A percentile compares a stretch with the other conserved stretches of the same genome.
These are phyloP conservation scores for Aspergillus pseudoviridinutans DNA, from an alignment of 2,329 filamentous ascomycete species.

Conservation along the genomic window DNA sequence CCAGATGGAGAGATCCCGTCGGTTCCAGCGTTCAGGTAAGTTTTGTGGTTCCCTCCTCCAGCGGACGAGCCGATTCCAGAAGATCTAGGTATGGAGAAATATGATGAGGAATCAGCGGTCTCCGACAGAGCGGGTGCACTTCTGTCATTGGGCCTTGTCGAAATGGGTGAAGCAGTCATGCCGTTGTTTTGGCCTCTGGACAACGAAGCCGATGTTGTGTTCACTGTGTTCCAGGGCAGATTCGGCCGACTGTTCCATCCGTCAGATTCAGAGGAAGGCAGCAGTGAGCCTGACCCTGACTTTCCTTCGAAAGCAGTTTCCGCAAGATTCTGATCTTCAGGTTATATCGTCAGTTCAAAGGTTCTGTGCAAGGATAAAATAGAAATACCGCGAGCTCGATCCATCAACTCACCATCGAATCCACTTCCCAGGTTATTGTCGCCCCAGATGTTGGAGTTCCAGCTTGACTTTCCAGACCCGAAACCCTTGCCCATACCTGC, in stretches of 20 bases:
- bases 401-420: conserved; percentile 35
- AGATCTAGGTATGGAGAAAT: conserved; percentile 45
- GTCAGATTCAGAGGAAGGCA: conserved; percentile 66
- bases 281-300: conserved; percentile 66
- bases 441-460: conserved; percentile 53
- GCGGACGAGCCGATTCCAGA: conserved; percentile 39
- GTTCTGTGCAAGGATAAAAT: not conserved
- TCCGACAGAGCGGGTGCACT: conserved; percentile 39
- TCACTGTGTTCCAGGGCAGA: conserved; percentile 57
- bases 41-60: conserved; percentile 24
- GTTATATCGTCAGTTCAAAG: not conserved
- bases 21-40: conserved; percentile 30
- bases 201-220: conserved; percentile 43
- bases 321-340: conserved; percentile 24
- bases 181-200: conserved; percentile 44
- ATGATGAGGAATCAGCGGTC: conserved; percentile 42
- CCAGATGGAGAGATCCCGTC: conserved; percentile 33
- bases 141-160: conserved; percentile 49
- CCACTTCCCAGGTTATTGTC: conserved; percentile 44
- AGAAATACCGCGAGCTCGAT: conserved; percentile 13
- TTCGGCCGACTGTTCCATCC: conserved; percentile 53
- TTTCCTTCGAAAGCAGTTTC: conserved; percentile 48
- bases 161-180: conserved; percentile 56
- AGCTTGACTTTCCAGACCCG: conserved; percentile 39
- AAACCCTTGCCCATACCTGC: conserved; percentile 43